phyloP scores from a whole-genome alignment of 2,329 filamentous ascomycete genomes.

The Colletotrichum karsti region DNA sequence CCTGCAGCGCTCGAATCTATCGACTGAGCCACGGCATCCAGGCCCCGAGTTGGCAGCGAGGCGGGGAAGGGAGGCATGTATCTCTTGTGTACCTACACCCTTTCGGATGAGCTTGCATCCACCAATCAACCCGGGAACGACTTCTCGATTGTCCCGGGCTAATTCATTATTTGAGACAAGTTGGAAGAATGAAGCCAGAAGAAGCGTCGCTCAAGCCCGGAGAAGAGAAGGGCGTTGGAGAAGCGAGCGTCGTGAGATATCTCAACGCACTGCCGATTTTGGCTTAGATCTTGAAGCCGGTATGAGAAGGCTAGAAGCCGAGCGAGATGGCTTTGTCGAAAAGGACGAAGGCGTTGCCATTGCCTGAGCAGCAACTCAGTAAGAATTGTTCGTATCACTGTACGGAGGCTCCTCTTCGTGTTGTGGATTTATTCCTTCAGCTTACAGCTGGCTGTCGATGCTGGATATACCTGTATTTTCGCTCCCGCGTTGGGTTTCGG shows the following conservation, averaged over 20 bases:
- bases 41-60: conserved; percentile 12
- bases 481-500: background rate
- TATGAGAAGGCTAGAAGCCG: too few species aligned
- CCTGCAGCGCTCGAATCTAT: conserved; percentile 13
- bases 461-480: background rate
- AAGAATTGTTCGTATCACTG: background rate
- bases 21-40: conserved; percentile 6
- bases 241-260: too few species aligned
- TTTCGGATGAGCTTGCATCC: conserved; percentile 7
- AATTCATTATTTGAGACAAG: background rate
- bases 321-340: too few species aligned
- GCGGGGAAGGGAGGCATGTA: conserved; percentile 13
- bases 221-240: background rate
- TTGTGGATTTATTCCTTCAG: background rate
- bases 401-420: background rate
- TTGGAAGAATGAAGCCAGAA: background rate
- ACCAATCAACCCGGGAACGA: background rate
- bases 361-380: background rate
- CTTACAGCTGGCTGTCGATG: background rate
- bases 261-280: background rate
- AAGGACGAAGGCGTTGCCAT: too few species aligned
- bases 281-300: too few species aligned
- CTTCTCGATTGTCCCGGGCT: background rate
- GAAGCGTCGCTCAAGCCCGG: background rate
- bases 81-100: conserved; percentile 9